Base-by-base conservation (phyloP, 1,139 yeast species). In the Blastobotrys proliferans region DNA sequence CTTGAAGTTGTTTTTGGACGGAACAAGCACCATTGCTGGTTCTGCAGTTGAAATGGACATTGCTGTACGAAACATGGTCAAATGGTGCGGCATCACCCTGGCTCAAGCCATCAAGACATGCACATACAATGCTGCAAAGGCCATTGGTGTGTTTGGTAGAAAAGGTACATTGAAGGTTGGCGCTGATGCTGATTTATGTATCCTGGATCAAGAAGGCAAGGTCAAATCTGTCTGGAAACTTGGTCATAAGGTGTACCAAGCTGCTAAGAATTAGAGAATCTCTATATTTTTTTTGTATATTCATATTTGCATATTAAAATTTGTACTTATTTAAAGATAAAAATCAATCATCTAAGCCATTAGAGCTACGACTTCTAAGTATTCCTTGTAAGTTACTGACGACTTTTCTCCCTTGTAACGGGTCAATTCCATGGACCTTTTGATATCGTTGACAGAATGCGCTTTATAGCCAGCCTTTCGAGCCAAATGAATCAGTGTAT, bases 401-500 rank as follows among this genome's bases (percentile, higher is more conserved):
- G 54, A 51, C 46, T 63, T 66, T 37, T 47, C 43, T 14, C 71
- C 69, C 45, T 61, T 55, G 51, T 68, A 68, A 20, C 71, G 50
- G 17, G 57, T 59, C 33, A 67, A 42, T 33, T 56, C 47, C 24
- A 63, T 51, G 4, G 50, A 53, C 6, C 35, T 43, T 3, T 44
- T 37, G 9, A 37, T 29, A 4, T 33, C 40, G 18, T 20, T 36
- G 52, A 54, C 40, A 47, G 44, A 17, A 14, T 22, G 36, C 39
- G 35, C 13, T 39, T 32, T 0, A 52, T 60, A 65, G 0, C 83
- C 94, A 0, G 95, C 88, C 60, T 92, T 92, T 29, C 71, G 67
- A 3, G 92, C 76, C 36, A 94, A 70, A 52, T 85, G 74, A 51
- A 69, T 70, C 45, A 90, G 66, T 0, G 98, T 90, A 14, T 83